These are phyloP conservation scores for Cydonia oblonga DNA, from an alignment of 331 rosid species.

Conservation along the genomic window DNA sequence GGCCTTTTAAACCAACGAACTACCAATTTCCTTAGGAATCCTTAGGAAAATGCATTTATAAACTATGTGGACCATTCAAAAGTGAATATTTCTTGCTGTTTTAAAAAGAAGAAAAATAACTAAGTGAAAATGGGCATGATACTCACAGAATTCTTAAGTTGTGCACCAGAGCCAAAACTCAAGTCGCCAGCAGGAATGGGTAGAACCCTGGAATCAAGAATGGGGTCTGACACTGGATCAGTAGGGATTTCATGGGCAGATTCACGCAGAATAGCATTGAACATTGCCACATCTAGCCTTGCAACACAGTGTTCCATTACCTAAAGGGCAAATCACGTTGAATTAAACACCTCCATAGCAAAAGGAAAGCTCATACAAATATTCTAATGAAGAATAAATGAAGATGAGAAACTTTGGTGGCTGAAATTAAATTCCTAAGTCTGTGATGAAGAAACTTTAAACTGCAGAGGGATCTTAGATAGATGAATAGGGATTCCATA, in stretches of 20 bases:
- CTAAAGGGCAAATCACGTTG: slow-evolving; percentile 28
- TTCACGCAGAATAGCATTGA: slow-evolving; percentile 93
- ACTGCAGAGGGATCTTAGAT: background rate
- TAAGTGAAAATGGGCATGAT: background rate
- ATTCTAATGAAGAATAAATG: background rate
- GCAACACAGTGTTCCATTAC: slow-evolving; percentile 82
- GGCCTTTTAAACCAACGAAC: no score
- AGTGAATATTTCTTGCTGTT: background rate
- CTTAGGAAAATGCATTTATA: no score
- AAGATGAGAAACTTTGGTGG: background rate
- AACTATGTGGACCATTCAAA: background rate
- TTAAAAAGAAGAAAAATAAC: background rate
- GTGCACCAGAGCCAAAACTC: slow-evolving; percentile 98
- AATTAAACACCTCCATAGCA: slow-evolving; percentile 13
- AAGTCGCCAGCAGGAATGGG: slow-evolving; percentile 95
- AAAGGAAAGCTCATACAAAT: slow-evolving; percentile 3
- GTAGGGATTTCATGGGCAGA: slow-evolving; percentile 89
- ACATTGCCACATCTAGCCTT: slow-evolving; percentile 92
- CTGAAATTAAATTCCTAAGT: background rate
- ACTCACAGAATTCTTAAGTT: slow-evolving; percentile 82
- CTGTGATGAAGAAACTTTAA: background rate
- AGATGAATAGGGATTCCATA: slow-evolving; percentile 11
- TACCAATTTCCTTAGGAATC: no score
- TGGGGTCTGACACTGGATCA: slow-evolving; percentile 95
- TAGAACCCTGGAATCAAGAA: slow-evolving; percentile 77